Evolutionary conservation across 176 grass and related monocot genomes (phyloP).

Genomic region (Oryza coarctata): DNA sequence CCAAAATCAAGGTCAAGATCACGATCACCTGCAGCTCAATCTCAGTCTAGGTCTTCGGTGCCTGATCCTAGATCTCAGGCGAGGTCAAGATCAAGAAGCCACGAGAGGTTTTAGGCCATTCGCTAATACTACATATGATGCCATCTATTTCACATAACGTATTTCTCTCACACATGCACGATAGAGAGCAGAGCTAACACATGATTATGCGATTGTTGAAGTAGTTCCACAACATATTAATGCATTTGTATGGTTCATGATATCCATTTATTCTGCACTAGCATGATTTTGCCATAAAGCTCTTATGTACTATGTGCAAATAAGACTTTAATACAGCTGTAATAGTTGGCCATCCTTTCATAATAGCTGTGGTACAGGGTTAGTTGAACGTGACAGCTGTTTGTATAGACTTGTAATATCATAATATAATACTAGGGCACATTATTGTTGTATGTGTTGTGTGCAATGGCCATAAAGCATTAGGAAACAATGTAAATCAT

Average conservation of each 20-base stretch:
- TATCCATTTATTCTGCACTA: neutral
- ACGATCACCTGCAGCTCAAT: conserved; percentile 43
- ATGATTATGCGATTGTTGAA: neutral
- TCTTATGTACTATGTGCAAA: neutral
- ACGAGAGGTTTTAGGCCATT: conserved; percentile 40
- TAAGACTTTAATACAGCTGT: neutral
- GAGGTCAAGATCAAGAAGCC: conserved; percentile 56
- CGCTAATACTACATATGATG: neutral
- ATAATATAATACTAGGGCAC: neutral
- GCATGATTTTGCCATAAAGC: no score
- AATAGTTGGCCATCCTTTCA: neutral
- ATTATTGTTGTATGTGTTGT: neutral
- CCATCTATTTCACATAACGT: neutral
- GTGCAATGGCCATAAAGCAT: neutral
- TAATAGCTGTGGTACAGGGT: neutral
- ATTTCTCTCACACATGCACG: neutral
- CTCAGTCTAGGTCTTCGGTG: conserved; percentile 49
- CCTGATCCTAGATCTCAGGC: conserved; percentile 54
- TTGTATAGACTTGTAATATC: neutral
- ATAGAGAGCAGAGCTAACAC: neutral
- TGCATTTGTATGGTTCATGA: neutral
- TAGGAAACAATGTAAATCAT: no score
- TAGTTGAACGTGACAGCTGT: neutral
- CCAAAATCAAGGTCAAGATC: conserved; percentile 66
- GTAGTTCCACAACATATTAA: neutral